A percentile compares a stretch with the other conserved stretches of the same genome.
These are phyloP conservation scores for Lentinula novae-zelandiae DNA, from an alignment of 1,284 basidiomycete genomes.

Conservation along the genomic window DNA sequence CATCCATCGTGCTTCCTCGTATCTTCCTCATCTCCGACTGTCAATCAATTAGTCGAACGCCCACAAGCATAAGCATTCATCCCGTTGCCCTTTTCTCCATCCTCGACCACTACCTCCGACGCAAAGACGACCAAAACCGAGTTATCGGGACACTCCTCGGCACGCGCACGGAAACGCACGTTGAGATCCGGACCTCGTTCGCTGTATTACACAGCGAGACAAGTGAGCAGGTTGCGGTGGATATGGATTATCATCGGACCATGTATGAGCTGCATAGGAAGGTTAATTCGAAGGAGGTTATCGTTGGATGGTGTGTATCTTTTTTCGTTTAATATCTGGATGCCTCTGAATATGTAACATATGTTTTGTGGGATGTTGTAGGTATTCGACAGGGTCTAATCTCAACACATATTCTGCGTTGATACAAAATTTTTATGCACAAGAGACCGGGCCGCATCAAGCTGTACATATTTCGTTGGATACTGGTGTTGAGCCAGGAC, in stretches of 20 bases:
- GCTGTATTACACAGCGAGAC: constrained; percentile 92
- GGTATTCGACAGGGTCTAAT: constrained; percentile 88
- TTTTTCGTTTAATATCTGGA: constrained; percentile 8
- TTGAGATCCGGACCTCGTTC: constrained; percentile 82
- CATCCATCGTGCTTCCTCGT: background rate
- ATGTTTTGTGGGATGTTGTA: constrained; percentile 25
- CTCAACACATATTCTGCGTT: constrained; percentile 96
- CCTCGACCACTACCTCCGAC: constrained; percentile 95
- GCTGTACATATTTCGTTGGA: constrained; percentile 94
- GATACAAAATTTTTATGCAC: constrained; percentile 97
- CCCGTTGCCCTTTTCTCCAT: constrained; percentile 95
- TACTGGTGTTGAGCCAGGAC: constrained; percentile 72
- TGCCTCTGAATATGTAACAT: background rate
- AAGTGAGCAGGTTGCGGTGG: constrained; percentile 88
- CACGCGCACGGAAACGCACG: constrained; percentile 63
- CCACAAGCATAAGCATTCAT: constrained; percentile 78
- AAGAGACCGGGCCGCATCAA: constrained; percentile 86
- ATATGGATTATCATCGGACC: constrained; percentile 93
- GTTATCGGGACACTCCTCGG: constrained; percentile 98
- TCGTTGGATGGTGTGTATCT: constrained; percentile 80
- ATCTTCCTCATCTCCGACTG: no score
- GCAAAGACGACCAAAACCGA: constrained; percentile 77
- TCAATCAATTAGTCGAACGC: constrained; percentile 49
- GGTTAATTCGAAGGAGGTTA: constrained; percentile 81
- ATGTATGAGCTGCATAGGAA: constrained; percentile 91